Conservation (phyloP, 768 basidiomycete species). For the Antrodiella citrinella region DNA sequence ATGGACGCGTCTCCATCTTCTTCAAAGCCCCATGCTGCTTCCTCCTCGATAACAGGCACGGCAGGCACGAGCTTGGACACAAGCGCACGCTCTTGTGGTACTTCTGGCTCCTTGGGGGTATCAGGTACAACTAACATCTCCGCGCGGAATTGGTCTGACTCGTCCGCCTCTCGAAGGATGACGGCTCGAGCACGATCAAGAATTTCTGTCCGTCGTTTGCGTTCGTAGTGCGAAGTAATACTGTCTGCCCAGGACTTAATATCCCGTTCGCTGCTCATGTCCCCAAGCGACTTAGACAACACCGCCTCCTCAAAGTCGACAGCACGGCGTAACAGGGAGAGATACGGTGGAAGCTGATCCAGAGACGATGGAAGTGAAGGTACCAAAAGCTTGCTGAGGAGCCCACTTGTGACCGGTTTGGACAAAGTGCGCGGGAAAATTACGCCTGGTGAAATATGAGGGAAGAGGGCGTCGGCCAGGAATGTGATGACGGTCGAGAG, state of each 20-base stretch:
- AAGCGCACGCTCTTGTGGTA: neutral
- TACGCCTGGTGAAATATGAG: slow-evolving; percentile 42
- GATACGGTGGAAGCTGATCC: slow-evolving; percentile 49
- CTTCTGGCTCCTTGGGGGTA: neutral
- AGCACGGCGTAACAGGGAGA: slow-evolving; percentile 47
- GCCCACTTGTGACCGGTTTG: slow-evolving; percentile 48
- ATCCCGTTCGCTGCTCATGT: slow-evolving; percentile 37
- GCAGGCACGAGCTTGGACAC: neutral
- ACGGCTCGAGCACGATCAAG: slow-evolving; percentile 53
- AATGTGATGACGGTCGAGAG: slow-evolving; percentile 55
- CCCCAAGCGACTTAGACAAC: slow-evolving; percentile 41
- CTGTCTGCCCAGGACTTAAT: slow-evolving; percentile 65
- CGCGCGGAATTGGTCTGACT: slow-evolving; percentile 31
- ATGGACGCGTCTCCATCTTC: slow-evolving; percentile 27
- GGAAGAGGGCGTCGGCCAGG: slow-evolving; percentile 48
- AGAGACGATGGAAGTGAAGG: slow-evolving; percentile 65
- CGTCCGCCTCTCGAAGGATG: slow-evolving; percentile 36
- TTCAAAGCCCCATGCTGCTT: slow-evolving; percentile 40
- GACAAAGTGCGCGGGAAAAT: slow-evolving; percentile 49
- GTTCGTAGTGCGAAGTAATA: slow-evolving; percentile 70
- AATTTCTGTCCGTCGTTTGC: slow-evolving; percentile 57
- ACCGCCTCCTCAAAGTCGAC: slow-evolving; percentile 59
- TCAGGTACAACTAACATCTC: slow-evolving; percentile 6
- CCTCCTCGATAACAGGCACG: slow-evolving; percentile 13
- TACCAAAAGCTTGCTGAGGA: slow-evolving; percentile 60